Evolutionary conservation across 2,329 filamentous ascomycete species (phyloP).

Genomic region (Fusarium kyushuense): DNA sequence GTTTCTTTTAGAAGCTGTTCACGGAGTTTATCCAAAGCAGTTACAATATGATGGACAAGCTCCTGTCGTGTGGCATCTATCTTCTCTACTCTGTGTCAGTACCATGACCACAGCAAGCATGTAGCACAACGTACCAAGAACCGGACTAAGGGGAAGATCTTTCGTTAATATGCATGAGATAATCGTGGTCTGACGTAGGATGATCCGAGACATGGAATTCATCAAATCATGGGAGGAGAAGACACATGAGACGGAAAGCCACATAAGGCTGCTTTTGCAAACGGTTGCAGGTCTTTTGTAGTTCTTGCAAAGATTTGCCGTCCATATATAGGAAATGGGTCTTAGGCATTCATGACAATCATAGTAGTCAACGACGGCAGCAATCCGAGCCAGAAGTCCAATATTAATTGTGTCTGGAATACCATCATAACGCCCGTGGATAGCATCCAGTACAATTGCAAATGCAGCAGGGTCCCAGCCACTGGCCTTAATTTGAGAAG

Average conservation of each 20-base stretch:
- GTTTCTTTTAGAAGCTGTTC: rapidly evolving
- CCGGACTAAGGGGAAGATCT: neutral
- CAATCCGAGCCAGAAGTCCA: neutral
- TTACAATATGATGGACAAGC: neutral
- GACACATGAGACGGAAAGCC: neutral
- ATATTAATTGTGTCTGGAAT: neutral
- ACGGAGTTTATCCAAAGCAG: rapidly evolving
- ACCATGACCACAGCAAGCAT: rapidly evolving
- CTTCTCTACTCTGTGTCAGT: neutral
- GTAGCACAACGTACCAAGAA: neutral
- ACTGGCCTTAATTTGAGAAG: neutral
- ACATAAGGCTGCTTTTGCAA: neutral
- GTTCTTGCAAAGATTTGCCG: neutral
- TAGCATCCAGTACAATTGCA: neutral
- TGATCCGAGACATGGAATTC: rapidly evolving
- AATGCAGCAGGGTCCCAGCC: conserved; percentile 7
- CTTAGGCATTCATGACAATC: neutral
- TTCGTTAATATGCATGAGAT: rapidly evolving
- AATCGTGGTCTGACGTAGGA: rapidly evolving
- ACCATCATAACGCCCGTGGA: conserved; percentile 4
- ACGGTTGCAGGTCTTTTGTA: rapidly evolving
- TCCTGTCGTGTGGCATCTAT: neutral
- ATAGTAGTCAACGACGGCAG: conserved; percentile 20
- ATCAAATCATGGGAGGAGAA: neutral
- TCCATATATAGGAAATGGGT: rapidly evolving